Conservation (phyloP, 495 filamentous ascomycete genomes). For the Poronia punctata region DNA sequence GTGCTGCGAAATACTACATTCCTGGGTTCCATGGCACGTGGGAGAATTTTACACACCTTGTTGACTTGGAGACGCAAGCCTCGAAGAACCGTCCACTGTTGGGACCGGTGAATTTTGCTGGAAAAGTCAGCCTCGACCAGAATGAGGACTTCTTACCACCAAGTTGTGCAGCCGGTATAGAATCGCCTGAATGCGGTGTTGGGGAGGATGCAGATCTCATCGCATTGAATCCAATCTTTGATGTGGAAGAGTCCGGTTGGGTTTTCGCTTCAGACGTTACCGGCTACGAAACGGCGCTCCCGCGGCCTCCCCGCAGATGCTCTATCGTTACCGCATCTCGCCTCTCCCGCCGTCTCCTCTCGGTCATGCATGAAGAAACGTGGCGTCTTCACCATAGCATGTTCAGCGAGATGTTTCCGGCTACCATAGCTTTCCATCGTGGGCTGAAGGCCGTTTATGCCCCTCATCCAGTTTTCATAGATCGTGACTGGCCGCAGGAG, state of each 20-base stretch:
- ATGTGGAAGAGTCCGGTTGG: slow-evolving; percentile 83
- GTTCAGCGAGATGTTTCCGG: slow-evolving; percentile 94
- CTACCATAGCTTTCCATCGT: slow-evolving; percentile 78
- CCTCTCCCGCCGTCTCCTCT: slow-evolving; percentile 70
- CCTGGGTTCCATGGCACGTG: slow-evolving; percentile 78
- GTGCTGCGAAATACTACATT: slow-evolving; percentile 83
- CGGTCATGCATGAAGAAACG: slow-evolving; percentile 85
- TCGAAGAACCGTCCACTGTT: slow-evolving; percentile 64
- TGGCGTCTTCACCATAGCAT: slow-evolving; percentile 70
- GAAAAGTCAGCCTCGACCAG: slow-evolving; percentile 48
- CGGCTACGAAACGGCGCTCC: slow-evolving; percentile 62
- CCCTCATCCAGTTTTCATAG: slow-evolving; percentile 84
- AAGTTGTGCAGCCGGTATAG: slow-evolving; percentile 53
- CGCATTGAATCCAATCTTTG: slow-evolving; percentile 89
- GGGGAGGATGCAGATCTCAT: slow-evolving; percentile 91
- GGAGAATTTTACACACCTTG: slow-evolving; percentile 67
- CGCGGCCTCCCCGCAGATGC: slow-evolving; percentile 69
- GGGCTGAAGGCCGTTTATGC: slow-evolving; percentile 92
- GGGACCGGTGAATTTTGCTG: slow-evolving; percentile 63
- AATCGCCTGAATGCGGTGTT: slow-evolving; percentile 72
- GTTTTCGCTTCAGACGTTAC: slow-evolving; percentile 76
- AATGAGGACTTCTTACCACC: slow-evolving; percentile 52
- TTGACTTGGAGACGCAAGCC: slow-evolving; percentile 36
- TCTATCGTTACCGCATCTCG: slow-evolving; percentile 80
- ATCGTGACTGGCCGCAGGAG: slow-evolving; percentile 64